Evolutionary conservation across 768 basidiomycete species (phyloP), one percentile per base, ranked within the genome.

Genomic region (Termitomyces sp.): DNA sequence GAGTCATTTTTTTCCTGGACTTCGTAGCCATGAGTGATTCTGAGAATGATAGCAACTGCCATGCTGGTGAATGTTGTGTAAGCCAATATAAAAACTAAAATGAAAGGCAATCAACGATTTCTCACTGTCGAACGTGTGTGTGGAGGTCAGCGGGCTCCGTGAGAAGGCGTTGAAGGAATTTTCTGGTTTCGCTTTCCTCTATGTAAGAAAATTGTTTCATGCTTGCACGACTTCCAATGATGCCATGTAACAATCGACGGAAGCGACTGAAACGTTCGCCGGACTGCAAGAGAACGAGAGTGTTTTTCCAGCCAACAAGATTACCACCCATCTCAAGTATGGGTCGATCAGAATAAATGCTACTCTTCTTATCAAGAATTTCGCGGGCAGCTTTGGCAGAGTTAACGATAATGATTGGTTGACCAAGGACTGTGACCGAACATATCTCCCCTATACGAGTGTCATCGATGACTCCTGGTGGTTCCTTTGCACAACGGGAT

Each of bases 11-110:
- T 64, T 42, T 74, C 76, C 26, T 70, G 62, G 33, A 79, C 72
- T 42, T 72, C 65, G 58, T 79, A 78, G 3, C 79, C 79, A 65
- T 80, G 74, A 0, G 78, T 72, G 18, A 79, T 75, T 22, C 73
- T 74, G 26, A 80, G 69, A 42, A 80, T 78, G 53, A 78, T 75
- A 7, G 77, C 73, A 3, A 76, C 76, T 14, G 76, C 74, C 2
- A 80, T 83, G 48, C 73, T 75, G 30, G 30, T 27, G 24, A 2
- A 53, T 30, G 14, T 22, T 39, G 62, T n/a, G n/a, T n/a, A n/a
- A 26, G 63, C 24, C 13, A 32, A 18, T 47, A 26, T 10, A 14
- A 32, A 40, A 16, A 20, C 26, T 22, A 10, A 27, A 24, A 30
- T 32, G 13, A 55, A 39, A 43, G 5, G 20, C 24, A 30, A 10